These are phyloP conservation scores for Misopates orontium DNA, from an alignment of 257 asterid species.

Conservation along the genomic window DNA sequence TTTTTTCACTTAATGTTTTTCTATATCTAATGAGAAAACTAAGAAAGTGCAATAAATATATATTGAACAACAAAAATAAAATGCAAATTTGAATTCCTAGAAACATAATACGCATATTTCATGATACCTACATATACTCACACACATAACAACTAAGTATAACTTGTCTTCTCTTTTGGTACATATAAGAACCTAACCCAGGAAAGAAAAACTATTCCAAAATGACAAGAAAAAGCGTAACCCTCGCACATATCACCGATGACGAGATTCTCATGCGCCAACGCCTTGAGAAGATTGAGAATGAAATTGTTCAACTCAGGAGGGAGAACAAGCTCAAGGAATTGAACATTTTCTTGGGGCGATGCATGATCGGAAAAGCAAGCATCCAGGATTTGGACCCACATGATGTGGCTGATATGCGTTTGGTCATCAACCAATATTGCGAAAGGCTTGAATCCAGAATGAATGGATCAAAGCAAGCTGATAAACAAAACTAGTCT, in stretches of 20 bases:
- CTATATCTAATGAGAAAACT: too few relatives aligned
- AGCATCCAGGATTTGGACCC: slow-evolving; percentile 13
- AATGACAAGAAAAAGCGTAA: slow-evolving; percentile 48
- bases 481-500: too few relatives aligned
- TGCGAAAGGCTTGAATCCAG: too few relatives aligned
- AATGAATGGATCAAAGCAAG: too few relatives aligned
- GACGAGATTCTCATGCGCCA: slow-evolving; percentile 45
- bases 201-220: neutral
- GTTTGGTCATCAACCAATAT: slow-evolving; percentile 24
- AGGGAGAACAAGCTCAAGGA: slow-evolving; percentile 35
- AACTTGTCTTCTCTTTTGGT: neutral
- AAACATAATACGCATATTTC: too few relatives aligned
- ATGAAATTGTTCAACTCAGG: slow-evolving; percentile 31
- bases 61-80: too few relatives aligned
- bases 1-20: too few relatives aligned
- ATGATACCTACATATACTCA: too few relatives aligned
- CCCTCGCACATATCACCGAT: slow-evolving; percentile 38
- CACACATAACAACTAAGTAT: too few relatives aligned
- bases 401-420: slow-evolving; percentile 33
- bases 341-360: slow-evolving; percentile 31
- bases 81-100: too few relatives aligned
- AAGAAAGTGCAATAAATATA: too few relatives aligned
- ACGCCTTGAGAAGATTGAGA: slow-evolving; percentile 38
- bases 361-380: slow-evolving; percentile 11
- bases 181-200: neutral